phyloP scores from a whole-genome alignment of 1,284 basidiomycete genomes.

The Tylopilus sp. region DNA sequence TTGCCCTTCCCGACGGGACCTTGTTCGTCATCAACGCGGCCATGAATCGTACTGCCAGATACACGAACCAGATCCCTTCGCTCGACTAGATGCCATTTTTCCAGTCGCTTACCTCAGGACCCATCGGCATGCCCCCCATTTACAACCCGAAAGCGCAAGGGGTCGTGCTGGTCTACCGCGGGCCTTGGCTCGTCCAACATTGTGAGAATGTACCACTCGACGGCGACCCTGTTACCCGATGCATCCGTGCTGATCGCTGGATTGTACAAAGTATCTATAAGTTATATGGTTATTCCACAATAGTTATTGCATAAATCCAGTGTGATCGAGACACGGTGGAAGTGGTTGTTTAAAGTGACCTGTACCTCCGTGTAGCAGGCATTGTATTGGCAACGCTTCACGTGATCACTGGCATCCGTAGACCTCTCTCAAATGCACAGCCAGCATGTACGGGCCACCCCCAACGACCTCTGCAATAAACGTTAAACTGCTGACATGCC shows the following conservation, averaged over 20 bases:
- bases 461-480: too few relatives aligned
- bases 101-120: constrained; percentile 62
- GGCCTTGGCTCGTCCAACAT: constrained; percentile 61
- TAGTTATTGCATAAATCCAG: too few relatives aligned
- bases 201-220: constrained; percentile 82
- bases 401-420: too few relatives aligned
- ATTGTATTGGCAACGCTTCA: too few relatives aligned
- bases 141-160: constrained; percentile 66
- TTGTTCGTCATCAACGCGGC: constrained; percentile 79
- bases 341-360: too few relatives aligned
- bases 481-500: too few relatives aligned
- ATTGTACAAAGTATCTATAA: too few relatives aligned
- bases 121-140: constrained; percentile 68
- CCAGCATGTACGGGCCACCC: too few relatives aligned
- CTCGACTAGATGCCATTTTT: constrained; percentile 57
- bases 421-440: too few relatives aligned
- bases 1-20: constrained; percentile 76
- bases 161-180: constrained; percentile 68
- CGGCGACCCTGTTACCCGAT: constrained; percentile 84
- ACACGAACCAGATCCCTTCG: constrained; percentile 42
- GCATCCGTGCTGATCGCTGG: constrained; percentile 85
- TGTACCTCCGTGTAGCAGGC: too few relatives aligned
- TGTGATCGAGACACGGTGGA: too few relatives aligned
- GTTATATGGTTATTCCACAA: too few relatives aligned
- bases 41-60: constrained; percentile 67